Conservation (phyloP, 768 basidiomycete species). For the Floccularia luteovirens region DNA sequence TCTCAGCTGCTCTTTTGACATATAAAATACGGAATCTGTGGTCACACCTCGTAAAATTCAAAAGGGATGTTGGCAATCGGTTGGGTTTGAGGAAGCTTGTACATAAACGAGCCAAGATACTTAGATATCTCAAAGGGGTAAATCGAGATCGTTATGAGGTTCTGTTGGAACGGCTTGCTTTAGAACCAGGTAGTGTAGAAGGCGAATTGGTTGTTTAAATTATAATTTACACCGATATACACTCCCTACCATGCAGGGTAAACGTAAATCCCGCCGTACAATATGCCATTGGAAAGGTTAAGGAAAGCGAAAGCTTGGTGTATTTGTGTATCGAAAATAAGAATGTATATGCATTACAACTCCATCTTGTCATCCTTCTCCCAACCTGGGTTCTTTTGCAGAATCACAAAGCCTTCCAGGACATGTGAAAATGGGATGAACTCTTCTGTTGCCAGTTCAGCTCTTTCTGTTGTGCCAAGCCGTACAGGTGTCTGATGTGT, state of each 20-base stretch:
- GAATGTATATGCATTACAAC: conserved; percentile 32
- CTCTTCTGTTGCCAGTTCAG: conserved; percentile 96
- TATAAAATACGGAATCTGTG: conserved; percentile 79
- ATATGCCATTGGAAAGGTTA: no score
- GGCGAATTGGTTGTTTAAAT: conserved; percentile 76
- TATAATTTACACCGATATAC: background rate
- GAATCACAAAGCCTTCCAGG: conserved; percentile 87
- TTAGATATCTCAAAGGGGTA: conserved; percentile 66
- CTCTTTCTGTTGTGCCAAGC: conserved; percentile 88
- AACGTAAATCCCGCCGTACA: no score
- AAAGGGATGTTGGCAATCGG: conserved; percentile 71
- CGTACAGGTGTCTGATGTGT: conserved; percentile 97
- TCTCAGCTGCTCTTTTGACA: conserved; percentile 78
- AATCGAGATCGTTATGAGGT: conserved; percentile 68
- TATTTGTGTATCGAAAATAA: no score
- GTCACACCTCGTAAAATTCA: conserved; percentile 60
- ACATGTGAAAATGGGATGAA: conserved; percentile 87
- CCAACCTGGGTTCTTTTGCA: conserved; percentile 89
- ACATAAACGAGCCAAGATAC: conserved; percentile 75
- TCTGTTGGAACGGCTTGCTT: conserved; percentile 62
- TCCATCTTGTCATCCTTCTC: conserved; percentile 86
- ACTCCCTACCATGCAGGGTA: no score
- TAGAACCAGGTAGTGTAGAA: conserved; percentile 78
- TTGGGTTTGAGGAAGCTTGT: conserved; percentile 72
- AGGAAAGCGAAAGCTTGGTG: no score